A percentile compares a stretch with the other conserved stretches of the same genome.
Conservation (phyloP, 331 rosid genomes). For the Rhamnella rubrinervis region DNA sequence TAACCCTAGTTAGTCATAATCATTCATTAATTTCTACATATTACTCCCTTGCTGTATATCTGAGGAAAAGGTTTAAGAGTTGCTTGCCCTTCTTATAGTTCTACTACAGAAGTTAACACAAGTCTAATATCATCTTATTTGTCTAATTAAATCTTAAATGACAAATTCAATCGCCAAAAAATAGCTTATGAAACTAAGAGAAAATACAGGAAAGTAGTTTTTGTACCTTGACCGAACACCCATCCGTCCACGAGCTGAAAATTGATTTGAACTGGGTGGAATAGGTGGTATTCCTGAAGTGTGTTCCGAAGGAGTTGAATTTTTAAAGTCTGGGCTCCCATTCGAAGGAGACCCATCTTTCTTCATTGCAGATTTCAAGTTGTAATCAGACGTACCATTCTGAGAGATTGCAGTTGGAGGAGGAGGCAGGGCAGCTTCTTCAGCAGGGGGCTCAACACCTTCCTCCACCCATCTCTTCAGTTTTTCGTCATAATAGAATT, state of each 20-base stretch:
- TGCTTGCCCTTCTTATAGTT: no score
- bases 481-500: slow-evolving; percentile 89
- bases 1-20: no score
- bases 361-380: slow-evolving; percentile 63
- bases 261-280: slow-evolving; percentile 81
- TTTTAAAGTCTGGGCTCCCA: slow-evolving; percentile 37
- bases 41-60: no score
- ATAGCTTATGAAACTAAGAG: neutral
- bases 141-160: neutral
- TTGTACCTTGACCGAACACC: slow-evolving; percentile 85
- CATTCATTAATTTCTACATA: no score
- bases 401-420: slow-evolving; percentile 79
- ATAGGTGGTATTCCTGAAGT: slow-evolving; percentile 73
- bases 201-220: neutral
- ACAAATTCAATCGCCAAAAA: neutral
- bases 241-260: slow-evolving; percentile 70
- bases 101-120: no score
- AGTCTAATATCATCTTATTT: no score
- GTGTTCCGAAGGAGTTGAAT: slow-evolving; percentile 44
- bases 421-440: slow-evolving; percentile 73
- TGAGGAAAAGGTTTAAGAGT: no score
- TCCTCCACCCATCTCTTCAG: slow-evolving; percentile 94
- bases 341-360: slow-evolving; percentile 47
- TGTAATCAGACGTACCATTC: slow-evolving; percentile 69
- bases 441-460: slow-evolving; percentile 78